Evolutionary conservation across 306 rosid genomes (phyloP).

Genomic region (Rubus idaeus): DNA sequence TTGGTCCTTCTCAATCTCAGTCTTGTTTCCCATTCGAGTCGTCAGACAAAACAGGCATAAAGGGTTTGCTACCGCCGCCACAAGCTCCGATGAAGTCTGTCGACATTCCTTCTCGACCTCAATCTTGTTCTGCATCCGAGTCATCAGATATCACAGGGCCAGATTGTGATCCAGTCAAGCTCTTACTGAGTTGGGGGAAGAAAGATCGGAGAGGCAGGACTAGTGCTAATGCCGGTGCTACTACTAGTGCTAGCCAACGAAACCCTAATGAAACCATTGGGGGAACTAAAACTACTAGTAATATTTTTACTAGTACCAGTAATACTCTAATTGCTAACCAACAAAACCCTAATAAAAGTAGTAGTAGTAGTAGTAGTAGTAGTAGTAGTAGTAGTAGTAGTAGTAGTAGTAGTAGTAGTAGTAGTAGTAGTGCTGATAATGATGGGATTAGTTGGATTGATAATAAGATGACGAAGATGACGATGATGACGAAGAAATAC

Average conservation of each 20-base stretch:
- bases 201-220: slow-evolving; percentile 10
- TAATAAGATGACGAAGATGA: neutral
- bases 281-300: neutral
- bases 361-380: neutral
- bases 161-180: neutral
- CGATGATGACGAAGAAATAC: neutral
- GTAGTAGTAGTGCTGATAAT: neutral
- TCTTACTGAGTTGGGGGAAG: neutral
- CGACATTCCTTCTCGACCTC: neutral
- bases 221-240: neutral
- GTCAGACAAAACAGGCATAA: neutral
- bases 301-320: neutral
- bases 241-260: neutral
- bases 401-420: neutral
- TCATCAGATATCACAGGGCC: slow-evolving; percentile 5
- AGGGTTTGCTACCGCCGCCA: neutral
- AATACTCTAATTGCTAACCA: neutral
- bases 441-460: neutral
- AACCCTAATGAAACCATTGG: neutral
- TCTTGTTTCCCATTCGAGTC: neutral
- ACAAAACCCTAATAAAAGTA: neutral
- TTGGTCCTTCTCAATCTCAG: too few species aligned
- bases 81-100: neutral
- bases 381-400: neutral
- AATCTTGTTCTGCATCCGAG: neutral